phyloP scores from a whole-genome alignment of 257 asterid species.

The Verbascum thapsus region DNA sequence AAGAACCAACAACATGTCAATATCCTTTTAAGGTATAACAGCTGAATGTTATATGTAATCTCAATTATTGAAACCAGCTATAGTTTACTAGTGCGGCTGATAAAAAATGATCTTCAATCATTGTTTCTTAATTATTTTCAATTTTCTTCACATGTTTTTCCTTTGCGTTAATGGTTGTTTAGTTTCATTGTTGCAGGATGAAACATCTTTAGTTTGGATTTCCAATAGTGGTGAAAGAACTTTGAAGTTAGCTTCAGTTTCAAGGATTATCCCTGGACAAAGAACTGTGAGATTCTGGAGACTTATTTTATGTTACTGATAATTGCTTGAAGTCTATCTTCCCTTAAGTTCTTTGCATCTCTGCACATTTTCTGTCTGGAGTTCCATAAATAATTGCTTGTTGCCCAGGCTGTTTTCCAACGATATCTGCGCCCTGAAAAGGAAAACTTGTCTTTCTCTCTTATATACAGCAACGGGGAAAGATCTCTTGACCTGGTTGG shows the following conservation, averaged over 20 bases:
- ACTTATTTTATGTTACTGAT: slow-evolving; percentile 24
- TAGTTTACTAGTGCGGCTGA: slow-evolving; percentile 2
- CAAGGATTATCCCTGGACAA: slow-evolving; percentile 91
- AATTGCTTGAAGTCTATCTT: too few species aligned
- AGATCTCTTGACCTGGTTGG: slow-evolving; percentile 96
- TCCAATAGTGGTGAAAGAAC: slow-evolving; percentile 79
- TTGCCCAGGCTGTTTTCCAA: slow-evolving; percentile 95
- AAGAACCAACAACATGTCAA: background rate
- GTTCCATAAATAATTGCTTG: slow-evolving; percentile 22
- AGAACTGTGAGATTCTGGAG: slow-evolving; percentile 70
- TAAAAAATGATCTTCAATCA: too few species aligned
- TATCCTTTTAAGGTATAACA: slow-evolving; percentile 20
- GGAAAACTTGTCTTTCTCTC: slow-evolving; percentile 90
- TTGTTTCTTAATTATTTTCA: too few species aligned
- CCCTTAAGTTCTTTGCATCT: too few species aligned
- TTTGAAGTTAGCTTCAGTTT: slow-evolving; percentile 76
- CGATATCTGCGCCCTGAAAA: slow-evolving; percentile 85
- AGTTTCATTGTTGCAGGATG: slow-evolving; percentile 56
- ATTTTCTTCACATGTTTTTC: too few species aligned
- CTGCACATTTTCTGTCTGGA: slow-evolving; percentile 5
- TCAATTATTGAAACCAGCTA: slow-evolving; percentile 3
- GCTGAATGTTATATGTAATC: slow-evolving; percentile 17
- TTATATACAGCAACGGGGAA: slow-evolving; percentile 84
- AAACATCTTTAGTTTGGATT: slow-evolving; percentile 77
- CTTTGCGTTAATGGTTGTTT: slow-evolving; percentile 28